Base-by-base conservation (phyloP, 495 filamentous ascomycete species). In the Lentithecium fluviatile region DNA sequence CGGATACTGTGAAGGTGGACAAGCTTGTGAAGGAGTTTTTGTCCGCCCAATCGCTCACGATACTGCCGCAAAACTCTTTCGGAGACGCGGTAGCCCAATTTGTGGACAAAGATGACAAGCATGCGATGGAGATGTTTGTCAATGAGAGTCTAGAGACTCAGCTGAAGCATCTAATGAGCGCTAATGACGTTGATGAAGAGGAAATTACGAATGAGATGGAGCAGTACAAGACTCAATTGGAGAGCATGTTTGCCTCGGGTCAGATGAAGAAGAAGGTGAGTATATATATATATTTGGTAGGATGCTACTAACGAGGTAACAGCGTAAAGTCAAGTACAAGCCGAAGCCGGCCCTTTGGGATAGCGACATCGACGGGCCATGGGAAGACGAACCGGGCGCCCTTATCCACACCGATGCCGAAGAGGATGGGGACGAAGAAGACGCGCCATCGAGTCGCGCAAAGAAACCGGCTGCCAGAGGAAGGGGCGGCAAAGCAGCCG, bases 81-180 rank as follows among this genome's bases (percentile, higher is more conserved):
- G 88, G 91, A 6, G 92, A 97, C 73, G 95, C 94, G 0, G 91
- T 99, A 7, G 85, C 85, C 53, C 89, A 95, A 61, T 99, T 92
- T 70, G 90, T 97, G 23, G 86, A 91, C 72, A 97, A 97, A 63
- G 90, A 96, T 66, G 94, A 99, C 74, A 95, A 91, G 64, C 85
- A 94, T 64, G 92, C 92, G 0, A 88, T 97, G 81, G 87, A 95
- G 66, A 82, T 82, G 65, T 97, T 97, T 66, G 88, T 97, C 23
- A 84, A 84, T 42, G 86, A 95, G 15, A 90, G 87, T 21, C 77
- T 97, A 1, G 78, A 82, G 13, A 83, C 78, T 58, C 90, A 95
- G 66, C 77, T 95, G 37, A 88, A 87, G 65, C 82, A 90, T 50
- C 75, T 99, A 47, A 74, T 88, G 70, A 55, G 75, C 0, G 70